phyloP scores from a whole-genome alignment of 352 stramenopile species.

The Pythium plurisporium region DNA sequence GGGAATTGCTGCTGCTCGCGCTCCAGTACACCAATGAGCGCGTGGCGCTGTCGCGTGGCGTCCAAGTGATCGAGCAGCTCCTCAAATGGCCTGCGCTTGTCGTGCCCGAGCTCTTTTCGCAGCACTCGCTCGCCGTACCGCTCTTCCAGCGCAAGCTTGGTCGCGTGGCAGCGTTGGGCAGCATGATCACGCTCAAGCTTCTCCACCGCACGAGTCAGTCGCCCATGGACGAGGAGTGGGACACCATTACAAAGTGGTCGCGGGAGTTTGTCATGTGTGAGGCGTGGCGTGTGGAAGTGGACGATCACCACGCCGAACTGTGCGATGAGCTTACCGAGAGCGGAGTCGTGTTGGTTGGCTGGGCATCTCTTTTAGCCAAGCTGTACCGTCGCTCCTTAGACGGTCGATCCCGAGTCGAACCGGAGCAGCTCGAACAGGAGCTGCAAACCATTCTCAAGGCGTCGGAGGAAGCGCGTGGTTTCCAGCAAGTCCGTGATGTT shows the following conservation, averaged over 20 bases:
- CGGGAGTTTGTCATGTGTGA: conserved; percentile 10
- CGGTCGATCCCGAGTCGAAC: background rate
- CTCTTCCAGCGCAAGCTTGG: conserved; percentile 12
- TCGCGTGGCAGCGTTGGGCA: conserved; percentile 13
- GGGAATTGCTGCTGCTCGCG: conserved; percentile 51
- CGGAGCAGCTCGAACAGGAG: conserved; percentile 27
- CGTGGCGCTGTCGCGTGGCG: conserved; percentile 21
- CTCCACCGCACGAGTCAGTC: conserved; percentile 11
- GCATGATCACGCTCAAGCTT: conserved; percentile 14
- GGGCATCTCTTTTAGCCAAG: conserved; percentile 47
- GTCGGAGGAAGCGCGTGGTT: conserved; percentile 40
- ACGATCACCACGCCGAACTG: conserved; percentile 20
- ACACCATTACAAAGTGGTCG: conserved; percentile 7
- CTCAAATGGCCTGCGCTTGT: conserved; percentile 20
- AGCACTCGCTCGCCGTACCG: conserved; percentile 14
- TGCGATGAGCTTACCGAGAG: conserved; percentile 24
- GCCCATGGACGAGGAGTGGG: conserved; percentile 9
- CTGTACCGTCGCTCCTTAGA: conserved; percentile 14
- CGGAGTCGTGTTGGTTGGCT: conserved; percentile 51
- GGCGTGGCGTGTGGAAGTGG: conserved; percentile 14
- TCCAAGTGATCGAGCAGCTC: conserved; percentile 12
- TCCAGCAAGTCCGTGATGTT: conserved; percentile 50
- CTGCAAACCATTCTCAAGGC: conserved; percentile 39
- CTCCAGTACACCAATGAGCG: conserved; percentile 40
- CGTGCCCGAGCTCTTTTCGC: conserved; percentile 22